Evolutionary conservation across 108 stramenopile species (phyloP).

Genomic region (Nannochloropsis granulata): DNA sequence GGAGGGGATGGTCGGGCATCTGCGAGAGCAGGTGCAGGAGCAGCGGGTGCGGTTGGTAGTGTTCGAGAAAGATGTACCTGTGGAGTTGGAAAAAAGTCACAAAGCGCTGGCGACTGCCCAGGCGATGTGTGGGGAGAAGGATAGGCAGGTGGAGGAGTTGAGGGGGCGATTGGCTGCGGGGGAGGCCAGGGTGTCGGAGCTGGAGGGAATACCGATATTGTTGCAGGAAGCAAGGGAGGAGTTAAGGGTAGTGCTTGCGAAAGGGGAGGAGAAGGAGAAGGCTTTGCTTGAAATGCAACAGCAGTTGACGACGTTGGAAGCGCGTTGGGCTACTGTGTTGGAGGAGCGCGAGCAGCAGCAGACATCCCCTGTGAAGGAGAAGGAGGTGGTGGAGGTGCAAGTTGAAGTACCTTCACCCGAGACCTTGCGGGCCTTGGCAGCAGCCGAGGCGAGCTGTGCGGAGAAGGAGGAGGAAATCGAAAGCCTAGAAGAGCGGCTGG

Average conservation of each 20-base stretch:
- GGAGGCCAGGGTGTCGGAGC: not conserved
- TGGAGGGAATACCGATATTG: not conserved
- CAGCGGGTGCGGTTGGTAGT: not conserved
- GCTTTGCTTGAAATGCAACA: not conserved
- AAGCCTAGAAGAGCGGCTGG: not conserved
- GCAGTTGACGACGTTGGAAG: not conserved
- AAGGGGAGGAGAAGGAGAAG: not conserved
- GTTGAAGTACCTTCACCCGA: not conserved
- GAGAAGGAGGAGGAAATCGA: not conserved
- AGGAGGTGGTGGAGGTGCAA: not conserved
- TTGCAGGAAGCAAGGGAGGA: not conserved
- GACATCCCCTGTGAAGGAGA: not conserved
- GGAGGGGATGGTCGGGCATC: not conserved
- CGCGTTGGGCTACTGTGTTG: not conserved
- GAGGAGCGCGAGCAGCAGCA: not conserved
- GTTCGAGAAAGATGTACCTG: not conserved
- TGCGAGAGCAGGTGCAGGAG: not conserved
- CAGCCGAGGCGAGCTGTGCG: not conserved
- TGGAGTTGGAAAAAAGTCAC: not conserved
- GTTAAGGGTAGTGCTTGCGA: not conserved
- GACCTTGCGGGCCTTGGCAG: not conserved
- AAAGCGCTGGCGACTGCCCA: not conserved
- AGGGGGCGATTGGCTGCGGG: not conserved
- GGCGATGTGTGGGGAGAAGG: not conserved
- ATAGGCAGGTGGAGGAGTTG: not conserved